Percentiles rank a stretch among this genome's conserved stretches.
These are phyloP conservation scores for Globisporangium irregulare DNA, from an alignment of 352 stramenopile genomes.

Conservation along the genomic window DNA sequence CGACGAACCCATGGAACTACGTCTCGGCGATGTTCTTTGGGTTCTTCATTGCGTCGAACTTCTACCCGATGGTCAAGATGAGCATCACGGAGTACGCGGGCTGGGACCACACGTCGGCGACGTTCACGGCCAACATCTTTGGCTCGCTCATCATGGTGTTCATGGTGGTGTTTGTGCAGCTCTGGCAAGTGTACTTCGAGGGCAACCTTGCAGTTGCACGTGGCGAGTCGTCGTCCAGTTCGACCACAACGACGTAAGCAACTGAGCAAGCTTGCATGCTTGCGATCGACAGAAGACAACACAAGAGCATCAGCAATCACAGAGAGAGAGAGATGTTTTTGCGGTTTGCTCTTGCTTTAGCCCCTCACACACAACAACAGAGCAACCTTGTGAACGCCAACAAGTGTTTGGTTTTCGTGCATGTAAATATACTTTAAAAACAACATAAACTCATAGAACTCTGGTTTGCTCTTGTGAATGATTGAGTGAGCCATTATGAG, in stretches of 20 bases:
- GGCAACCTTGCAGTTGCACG: constrained; percentile 65
- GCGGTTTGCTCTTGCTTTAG: neutral
- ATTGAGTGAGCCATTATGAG: neutral
- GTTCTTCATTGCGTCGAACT: constrained; percentile 84
- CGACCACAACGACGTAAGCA: constrained; percentile 11
- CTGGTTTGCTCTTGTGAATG: neutral
- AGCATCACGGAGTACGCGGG: constrained; percentile 89
- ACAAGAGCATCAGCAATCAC: neutral
- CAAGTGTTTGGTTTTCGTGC: constrained; percentile 4
- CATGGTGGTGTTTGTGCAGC: constrained; percentile 85
- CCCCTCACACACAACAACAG: neutral
- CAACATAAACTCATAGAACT: neutral
- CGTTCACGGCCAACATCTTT: constrained; percentile 84
- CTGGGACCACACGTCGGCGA: constrained; percentile 83
- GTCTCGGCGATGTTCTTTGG: constrained; percentile 87
- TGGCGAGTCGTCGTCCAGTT: constrained; percentile 22
- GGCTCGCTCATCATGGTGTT: constrained; percentile 79
- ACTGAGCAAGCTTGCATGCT: neutral
- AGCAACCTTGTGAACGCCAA: neutral
- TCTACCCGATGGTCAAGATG: constrained; percentile 91
- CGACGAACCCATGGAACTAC: constrained; percentile 87
- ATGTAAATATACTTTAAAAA: constrained; percentile 13
- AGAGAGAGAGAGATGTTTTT: neutral
- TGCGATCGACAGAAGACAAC: neutral
- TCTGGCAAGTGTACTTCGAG: constrained; percentile 85